Base-by-base conservation (phyloP, 1,139 yeast species). In the Suhomyces coccinellae region DNA sequence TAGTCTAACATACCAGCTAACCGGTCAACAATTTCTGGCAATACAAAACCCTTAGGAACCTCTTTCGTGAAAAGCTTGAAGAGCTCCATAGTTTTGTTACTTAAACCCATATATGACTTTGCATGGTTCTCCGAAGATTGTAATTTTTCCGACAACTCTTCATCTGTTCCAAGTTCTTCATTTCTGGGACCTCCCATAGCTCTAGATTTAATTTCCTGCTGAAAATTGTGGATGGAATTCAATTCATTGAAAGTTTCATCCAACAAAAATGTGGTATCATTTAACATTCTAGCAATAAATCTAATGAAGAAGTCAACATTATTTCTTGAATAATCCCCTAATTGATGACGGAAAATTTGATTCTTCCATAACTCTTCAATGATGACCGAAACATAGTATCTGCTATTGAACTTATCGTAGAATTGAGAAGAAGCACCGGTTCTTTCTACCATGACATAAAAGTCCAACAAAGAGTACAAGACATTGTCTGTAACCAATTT, bases 381-480 rank as follows among this genome's bases (percentile, higher is more conserved):
- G 36, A 95, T 85, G 41, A 82, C 81, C 1, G 97, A 85, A 37
- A 91, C 88, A 61, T 89, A 86, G 64, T 83, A 93, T 62, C 99
- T 79, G 40, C 89, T 82, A 65, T 89, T 91, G 69, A 95, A 93
- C 65, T 93, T 93, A 66, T 93, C 99, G 63, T 93, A 93, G 62
- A 93, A 93, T 65, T 93, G 99, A 0, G 96, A 84, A 6, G 95
- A 84, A 3, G 97, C 87, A 7, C 99, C 99, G 0, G 99, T 95
- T 60, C 88, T 89, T 62, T 93, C 99, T 46, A 91, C 93, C 77
- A 88, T 90, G 35, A 93, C 96, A 63, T 93, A 93, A 53, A 90
- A 87, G 58, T 89, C 95, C 67, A 93, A 77, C 48, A 93, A 73
- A 0, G 96, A 86, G 57, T 88, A 91, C 48, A 93, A 71, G 47